Evolutionary conservation across 2,329 filamentous ascomycete species (phyloP).

Genomic region (Conoideocrella luteorostrata): DNA sequence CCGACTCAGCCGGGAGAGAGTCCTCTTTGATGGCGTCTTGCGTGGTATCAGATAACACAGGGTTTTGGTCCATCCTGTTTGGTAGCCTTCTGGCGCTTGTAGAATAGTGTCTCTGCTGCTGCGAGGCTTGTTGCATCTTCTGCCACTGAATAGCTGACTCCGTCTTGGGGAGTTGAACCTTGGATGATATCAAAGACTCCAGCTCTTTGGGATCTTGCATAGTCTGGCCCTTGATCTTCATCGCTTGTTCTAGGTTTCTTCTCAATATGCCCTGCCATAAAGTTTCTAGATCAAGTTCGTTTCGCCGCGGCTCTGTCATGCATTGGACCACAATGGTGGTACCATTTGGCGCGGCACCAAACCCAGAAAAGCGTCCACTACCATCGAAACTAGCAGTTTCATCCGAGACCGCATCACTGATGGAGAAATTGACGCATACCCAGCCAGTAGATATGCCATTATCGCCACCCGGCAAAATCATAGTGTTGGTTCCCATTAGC

Average conservation of each 20-base stretch:
- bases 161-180: constrained; percentile 25
- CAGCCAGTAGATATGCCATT: constrained; percentile 90
- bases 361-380: constrained; percentile 64
- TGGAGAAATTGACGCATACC: constrained; percentile 88
- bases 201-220: constrained; percentile 20
- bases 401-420: constrained; percentile 50
- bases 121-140: constrained; percentile 26
- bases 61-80: not conserved
- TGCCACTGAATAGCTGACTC: constrained; percentile 28
- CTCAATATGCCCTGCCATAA: constrained; percentile 42
- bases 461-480: constrained; percentile 59
- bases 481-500: constrained; percentile 66
- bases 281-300: constrained; percentile 46
- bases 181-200: constrained; percentile 23
- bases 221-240: constrained; percentile 23
- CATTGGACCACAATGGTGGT: constrained; percentile 52
- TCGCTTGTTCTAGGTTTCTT: constrained; percentile 24
- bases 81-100: constrained; percentile 21
- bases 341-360: constrained; percentile 50
- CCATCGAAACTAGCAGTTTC: constrained; percentile 40
- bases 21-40: not conserved
- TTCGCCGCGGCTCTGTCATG: constrained; percentile 47
- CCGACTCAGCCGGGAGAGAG: not conserved
- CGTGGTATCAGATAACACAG: not conserved
- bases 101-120: constrained; percentile 28